These are phyloP conservation scores for Rubus idaeus DNA, from an alignment of 306 rosid species.

Conservation along the genomic window DNA sequence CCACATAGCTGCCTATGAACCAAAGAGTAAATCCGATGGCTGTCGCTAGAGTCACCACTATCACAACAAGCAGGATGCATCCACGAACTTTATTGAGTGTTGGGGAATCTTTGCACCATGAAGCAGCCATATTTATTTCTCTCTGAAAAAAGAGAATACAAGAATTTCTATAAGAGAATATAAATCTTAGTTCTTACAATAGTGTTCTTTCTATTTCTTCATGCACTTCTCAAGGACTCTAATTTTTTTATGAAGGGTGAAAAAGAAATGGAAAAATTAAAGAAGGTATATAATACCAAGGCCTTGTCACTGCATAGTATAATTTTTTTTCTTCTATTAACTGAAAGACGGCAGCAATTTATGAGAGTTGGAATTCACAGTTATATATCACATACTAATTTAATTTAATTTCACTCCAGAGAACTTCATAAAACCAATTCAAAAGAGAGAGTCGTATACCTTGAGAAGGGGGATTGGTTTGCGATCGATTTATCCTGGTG, in stretches of 20 bases:
- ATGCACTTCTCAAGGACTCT: not conserved
- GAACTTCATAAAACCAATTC: not conserved
- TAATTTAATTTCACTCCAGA: not conserved
- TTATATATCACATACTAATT: not conserved
- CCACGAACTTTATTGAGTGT: conserved; percentile 10
- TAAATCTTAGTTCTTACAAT: not conserved
- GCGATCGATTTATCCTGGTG: not conserved
- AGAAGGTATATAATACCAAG: not conserved
- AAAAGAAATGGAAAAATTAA: not conserved
- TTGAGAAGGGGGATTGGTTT: not conserved
- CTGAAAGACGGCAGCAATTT: not conserved
- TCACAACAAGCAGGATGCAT: conserved; percentile 15
- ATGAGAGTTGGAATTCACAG: not conserved
- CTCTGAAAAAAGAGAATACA: not conserved
- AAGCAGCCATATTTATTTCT: conserved; percentile 20
- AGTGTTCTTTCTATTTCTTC: not conserved
- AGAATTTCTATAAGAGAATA: not conserved
- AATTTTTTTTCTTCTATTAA: not conserved
- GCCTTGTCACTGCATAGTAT: not conserved
- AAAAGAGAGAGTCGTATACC: not conserved
- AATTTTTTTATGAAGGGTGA: not conserved
- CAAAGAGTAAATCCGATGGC: conserved; percentile 19
- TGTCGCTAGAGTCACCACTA: conserved; percentile 22
- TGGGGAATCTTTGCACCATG: conserved; percentile 21
- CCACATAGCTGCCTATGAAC: conserved; percentile 31